These are phyloP conservation scores for Gossypium sturtianum DNA, from an alignment of 345 rosid genomes.

Conservation along the genomic window DNA sequence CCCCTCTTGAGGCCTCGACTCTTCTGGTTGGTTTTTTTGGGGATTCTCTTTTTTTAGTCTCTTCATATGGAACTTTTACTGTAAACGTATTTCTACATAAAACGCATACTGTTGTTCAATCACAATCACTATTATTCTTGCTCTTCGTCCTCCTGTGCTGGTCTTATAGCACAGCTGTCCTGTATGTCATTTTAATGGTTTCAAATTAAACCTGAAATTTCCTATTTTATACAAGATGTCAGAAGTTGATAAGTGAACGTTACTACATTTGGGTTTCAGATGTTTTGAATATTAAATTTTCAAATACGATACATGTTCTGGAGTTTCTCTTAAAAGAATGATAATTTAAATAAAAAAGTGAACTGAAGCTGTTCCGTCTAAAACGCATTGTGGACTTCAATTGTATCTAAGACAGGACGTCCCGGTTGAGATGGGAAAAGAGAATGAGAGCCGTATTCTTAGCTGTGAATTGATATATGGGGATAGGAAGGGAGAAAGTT, in stretches of 20 bases:
- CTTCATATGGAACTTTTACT: neutral
- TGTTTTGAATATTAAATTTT: no score
- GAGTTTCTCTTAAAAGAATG: no score
- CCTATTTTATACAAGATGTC: neutral
- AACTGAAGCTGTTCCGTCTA: constrained; percentile 49
- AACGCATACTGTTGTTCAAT: neutral
- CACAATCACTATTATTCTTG: neutral
- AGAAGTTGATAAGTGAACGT: neutral
- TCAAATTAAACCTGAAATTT: neutral
- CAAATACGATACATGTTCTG: neutral
- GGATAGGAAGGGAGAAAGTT: constrained; percentile 87
- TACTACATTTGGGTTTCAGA: neutral
- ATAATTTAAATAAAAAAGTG: neutral
- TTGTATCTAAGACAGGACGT: constrained; percentile 67
- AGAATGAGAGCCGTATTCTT: constrained; percentile 70
- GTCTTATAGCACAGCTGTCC: neutral
- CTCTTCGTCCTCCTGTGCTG: neutral
- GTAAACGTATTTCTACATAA: constrained; percentile 8
- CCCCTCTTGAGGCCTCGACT: neutral
- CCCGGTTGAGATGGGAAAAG: constrained; percentile 88
- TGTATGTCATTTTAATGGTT: neutral
- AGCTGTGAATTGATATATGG: constrained; percentile 69
- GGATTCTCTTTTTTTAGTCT: neutral
- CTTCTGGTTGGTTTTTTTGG: neutral
- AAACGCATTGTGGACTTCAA: constrained; percentile 36